A percentile compares a stretch with the other conserved stretches of the same genome.
phyloP scores from a whole-genome alignment of 768 basidiomycete species.

The Tulasnella sp. region DNA sequence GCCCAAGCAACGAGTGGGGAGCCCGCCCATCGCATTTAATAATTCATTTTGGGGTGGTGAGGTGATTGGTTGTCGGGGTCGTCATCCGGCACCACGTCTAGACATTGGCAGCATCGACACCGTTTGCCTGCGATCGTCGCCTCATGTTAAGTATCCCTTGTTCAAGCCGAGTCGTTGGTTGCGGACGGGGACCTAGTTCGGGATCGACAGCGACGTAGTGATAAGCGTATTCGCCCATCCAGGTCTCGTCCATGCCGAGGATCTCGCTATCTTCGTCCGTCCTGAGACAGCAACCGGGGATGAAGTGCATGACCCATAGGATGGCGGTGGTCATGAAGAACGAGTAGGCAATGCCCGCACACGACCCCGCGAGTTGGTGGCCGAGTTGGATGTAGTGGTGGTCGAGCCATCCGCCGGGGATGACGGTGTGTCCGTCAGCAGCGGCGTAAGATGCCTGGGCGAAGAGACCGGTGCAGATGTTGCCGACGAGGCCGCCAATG shows the following conservation, averaged over 20 bases:
- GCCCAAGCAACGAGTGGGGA: too few species aligned
- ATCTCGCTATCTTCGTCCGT: constrained; percentile 33
- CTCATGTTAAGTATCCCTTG: constrained; percentile 4
- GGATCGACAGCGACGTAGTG: constrained; percentile 70
- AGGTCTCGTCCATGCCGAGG: constrained; percentile 77
- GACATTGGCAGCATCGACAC: constrained; percentile 9
- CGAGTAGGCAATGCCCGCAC: constrained; percentile 51
- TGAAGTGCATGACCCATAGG: constrained; percentile 77
- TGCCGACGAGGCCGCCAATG: constrained; percentile 68
- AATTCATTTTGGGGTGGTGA: too few species aligned
- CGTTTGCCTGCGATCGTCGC: not conserved
- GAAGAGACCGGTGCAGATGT: constrained; percentile 77
- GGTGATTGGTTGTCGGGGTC: too few species aligned
- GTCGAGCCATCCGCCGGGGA: constrained; percentile 78
- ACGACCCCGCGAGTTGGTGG: constrained; percentile 69
- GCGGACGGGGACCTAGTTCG: constrained; percentile 34
- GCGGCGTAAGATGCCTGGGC: constrained; percentile 62
- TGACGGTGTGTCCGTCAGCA: constrained; percentile 52
- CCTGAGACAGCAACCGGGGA: constrained; percentile 68
- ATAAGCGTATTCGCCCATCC: constrained; percentile 84
- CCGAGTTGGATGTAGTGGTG: constrained; percentile 70
- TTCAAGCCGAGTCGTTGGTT: too few species aligned
- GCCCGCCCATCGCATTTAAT: too few species aligned
- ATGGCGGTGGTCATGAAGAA: constrained; percentile 73
- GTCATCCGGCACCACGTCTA: not conserved